Base-by-base conservation (phyloP, 257 asterid species). In the Scutellaria baicalensis region DNA sequence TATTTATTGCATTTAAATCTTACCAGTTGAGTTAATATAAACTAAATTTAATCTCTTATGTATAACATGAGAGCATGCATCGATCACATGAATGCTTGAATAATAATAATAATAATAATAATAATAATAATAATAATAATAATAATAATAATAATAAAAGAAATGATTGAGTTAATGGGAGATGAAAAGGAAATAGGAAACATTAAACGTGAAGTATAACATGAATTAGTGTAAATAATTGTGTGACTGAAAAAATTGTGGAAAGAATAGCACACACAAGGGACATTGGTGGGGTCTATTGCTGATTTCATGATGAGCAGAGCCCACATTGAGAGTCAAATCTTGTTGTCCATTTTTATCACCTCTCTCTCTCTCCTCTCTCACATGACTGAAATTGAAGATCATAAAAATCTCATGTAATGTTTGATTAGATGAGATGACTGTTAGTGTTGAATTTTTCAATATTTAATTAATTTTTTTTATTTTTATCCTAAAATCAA, bases 261-360 rank as follows among this genome's bases (percentile, higher is more conserved):
- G 51, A 9, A 18, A 50, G 5, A 11, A 43, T 68, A 54, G 48
- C 72, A 62, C 48, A 62, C n/a, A 56, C 1, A 56, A 40, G 63
- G 45, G 61, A 43, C 61, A 36, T 0, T 6, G 38, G 82, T 48
- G 69, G 82, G 80, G 63, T 42, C 66, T 18, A 50, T 36, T 69
- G 71, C 64, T 69, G 72, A 52, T 64, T 72, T 66, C 9, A 59
- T 59, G 47, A 59, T 36, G 57, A 39, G 66, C 78, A 40, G 65
- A 44, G 59, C 60, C 47, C 43, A 62, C 75, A 20, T 55, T 49
- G 11, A 36, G 11, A 65, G 75, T 78, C 81, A 68, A 68, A 49
- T 73, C 78, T 48, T 66, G 73, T 54, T 16, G 61, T 20, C 75
- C 74, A 69, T 60, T 44, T 72, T 68, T 67, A 71, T 66, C 68